Percentiles rank a stretch among this genome's conserved stretches.
Conservation (phyloP, 1,284 basidiomycete genomes). For the Trichosporon sp. region DNA sequence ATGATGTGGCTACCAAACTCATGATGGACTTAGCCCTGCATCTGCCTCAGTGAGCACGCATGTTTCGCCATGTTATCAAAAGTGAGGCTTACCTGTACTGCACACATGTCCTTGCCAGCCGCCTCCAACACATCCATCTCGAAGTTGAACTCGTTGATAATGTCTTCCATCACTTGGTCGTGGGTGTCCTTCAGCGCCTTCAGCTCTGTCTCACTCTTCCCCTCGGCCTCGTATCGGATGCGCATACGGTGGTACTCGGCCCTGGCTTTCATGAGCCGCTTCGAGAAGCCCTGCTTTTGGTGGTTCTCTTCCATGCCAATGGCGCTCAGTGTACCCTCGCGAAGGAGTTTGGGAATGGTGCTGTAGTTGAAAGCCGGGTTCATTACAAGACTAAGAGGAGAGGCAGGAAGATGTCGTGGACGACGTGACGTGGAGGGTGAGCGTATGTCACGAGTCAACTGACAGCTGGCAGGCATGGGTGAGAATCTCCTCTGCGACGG, state of each 20-base stretch:
- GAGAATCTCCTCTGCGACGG: too few relatives aligned
- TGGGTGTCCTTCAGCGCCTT: neutral
- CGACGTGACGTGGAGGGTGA: too few relatives aligned
- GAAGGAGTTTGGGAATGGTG: neutral
- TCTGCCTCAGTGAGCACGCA: too few relatives aligned
- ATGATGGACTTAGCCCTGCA: neutral
- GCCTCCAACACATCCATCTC: neutral
- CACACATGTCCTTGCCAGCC: neutral
- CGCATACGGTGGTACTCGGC: neutral
- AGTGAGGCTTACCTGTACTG: too few relatives aligned
- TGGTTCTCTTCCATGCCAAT: neutral
- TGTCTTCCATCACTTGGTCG: neutral
- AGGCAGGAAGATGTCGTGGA: too few relatives aligned
- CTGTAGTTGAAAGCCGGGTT: neutral
- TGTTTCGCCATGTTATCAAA: too few relatives aligned
- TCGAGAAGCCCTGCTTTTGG: neutral
- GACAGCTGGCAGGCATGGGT: too few relatives aligned
- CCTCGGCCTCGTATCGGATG: neutral
- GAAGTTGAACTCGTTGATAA: neutral
- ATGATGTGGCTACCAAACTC: too few relatives aligned
- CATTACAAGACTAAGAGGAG: too few relatives aligned
- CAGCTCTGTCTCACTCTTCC: neutral
- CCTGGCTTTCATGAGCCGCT: neutral
- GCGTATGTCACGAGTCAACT: too few relatives aligned
- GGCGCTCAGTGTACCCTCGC: neutral